A percentile compares a stretch with the other conserved stretches of the same genome.
Evolutionary conservation across 2,329 filamentous ascomycete genomes (phyloP).

Genomic region (Lecanicillium sp.): DNA sequence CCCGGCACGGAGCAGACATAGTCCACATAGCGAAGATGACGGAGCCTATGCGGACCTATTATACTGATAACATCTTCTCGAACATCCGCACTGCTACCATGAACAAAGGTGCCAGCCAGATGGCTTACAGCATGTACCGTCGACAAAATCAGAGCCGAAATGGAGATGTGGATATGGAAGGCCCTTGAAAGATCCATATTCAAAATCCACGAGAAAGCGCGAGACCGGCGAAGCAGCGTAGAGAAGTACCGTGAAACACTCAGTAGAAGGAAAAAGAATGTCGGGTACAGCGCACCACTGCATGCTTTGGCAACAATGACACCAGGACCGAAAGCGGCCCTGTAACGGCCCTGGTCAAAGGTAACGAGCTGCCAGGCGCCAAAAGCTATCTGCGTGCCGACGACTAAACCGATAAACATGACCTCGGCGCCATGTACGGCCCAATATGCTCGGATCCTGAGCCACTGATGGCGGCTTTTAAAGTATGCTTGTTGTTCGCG

Average conservation of each 20-base stretch:
- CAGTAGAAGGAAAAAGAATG: conserved; percentile 49
- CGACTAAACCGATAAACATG: conserved; percentile 39
- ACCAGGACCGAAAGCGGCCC: conserved; percentile 46
- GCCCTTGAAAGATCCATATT: conserved; percentile 49
- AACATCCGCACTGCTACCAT: conserved; percentile 35
- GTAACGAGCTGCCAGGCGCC: conserved; percentile 49
- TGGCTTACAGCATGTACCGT: conserved; percentile 48
- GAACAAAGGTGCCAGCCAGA: conserved; percentile 42
- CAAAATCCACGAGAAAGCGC: conserved; percentile 44
- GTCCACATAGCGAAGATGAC: conserved; percentile 36
- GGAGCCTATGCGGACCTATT: conserved; percentile 34
- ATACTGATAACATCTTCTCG: conserved; percentile 25
- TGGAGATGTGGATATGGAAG: conserved; percentile 49
- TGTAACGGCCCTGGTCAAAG: conserved; percentile 36
- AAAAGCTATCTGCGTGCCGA: conserved; percentile 39
- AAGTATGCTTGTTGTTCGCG: conserved; percentile 39
- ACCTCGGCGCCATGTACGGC: conserved; percentile 46
- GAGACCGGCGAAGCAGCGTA: conserved; percentile 41
- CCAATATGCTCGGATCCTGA: conserved; percentile 44
- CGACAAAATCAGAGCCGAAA: conserved; percentile 39
- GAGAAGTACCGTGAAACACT: conserved; percentile 51
- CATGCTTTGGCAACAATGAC: conserved; percentile 46
- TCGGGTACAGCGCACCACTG: conserved; percentile 48
- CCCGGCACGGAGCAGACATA: conserved; percentile 41
- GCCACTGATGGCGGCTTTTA: conserved; percentile 33